These are phyloP conservation scores for Lepidium campestre DNA, from an alignment of 441 rosid species.

Conservation along the genomic window DNA sequence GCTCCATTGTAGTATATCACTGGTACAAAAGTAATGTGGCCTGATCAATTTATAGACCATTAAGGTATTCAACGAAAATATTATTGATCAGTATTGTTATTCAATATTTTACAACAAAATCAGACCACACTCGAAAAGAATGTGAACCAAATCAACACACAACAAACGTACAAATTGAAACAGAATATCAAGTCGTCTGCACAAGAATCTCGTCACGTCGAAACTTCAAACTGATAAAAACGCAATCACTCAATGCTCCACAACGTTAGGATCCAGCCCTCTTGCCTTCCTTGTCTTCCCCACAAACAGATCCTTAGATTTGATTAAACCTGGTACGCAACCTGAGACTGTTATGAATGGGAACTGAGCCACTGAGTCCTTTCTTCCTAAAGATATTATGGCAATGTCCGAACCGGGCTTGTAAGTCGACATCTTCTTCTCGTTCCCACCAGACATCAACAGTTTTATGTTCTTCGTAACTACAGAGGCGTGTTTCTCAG, in stretches of 20 bases:
- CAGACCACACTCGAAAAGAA: neutral
- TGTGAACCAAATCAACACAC: slow-evolving; percentile 6
- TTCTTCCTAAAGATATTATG: slow-evolving; percentile 77
- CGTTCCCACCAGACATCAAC: slow-evolving; percentile 51
- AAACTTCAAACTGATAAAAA: neutral
- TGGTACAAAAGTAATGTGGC: too few relatives aligned
- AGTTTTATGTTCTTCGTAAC: slow-evolving; percentile 63
- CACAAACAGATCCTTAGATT: slow-evolving; percentile 79
- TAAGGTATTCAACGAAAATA: too few relatives aligned
- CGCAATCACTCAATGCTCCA: slow-evolving; percentile 1
- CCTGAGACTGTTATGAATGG: slow-evolving; percentile 62
- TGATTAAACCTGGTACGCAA: slow-evolving; percentile 67
- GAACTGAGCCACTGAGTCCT: slow-evolving; percentile 76
- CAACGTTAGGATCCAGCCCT: slow-evolving; percentile 42
- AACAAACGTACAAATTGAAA: neutral
- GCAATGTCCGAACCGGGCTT: slow-evolving; percentile 54
- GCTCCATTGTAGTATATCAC: too few relatives aligned
- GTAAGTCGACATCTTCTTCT: slow-evolving; percentile 48
- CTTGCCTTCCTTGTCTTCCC: slow-evolving; percentile 67
- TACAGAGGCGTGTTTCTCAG: slow-evolving; percentile 57
- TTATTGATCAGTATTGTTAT: too few relatives aligned
- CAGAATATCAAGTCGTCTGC: neutral
- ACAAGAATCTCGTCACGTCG: slow-evolving; percentile 10
- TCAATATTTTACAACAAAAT: neutral
- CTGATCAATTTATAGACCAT: too few relatives aligned